Base-by-base conservation (phyloP, 305 asterid species). In the Rubia balearica region DNA sequence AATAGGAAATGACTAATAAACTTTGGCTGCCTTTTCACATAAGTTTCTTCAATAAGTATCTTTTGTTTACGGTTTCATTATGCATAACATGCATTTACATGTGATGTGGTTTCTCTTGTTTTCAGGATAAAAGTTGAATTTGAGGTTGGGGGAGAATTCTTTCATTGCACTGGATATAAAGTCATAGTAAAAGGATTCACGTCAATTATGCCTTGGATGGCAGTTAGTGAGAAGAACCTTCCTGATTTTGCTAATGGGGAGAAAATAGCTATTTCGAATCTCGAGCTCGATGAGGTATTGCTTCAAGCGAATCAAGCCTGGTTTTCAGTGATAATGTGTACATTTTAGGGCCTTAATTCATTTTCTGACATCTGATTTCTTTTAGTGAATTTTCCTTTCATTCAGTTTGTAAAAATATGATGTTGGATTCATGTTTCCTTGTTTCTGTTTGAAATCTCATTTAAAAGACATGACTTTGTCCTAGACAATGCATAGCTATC, bases 161-260 rank as follows among this genome's bases (percentile, higher is more conserved):
- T 91, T 77, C 84, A 88, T 70, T 88, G 89, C 70, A 78, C 82
- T 77, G 97, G 97, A 68, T 91, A 86, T 74, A 88, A 74, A 62
- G 91, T 87, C 76, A 77, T 60, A 12, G 75, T 73, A 71, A 88
- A 86, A 73, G 96, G 96, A 78, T 91, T 91, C 81, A 89, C 96
- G 38, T 80, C 96, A 49, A 83, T 91, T 71, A 91, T 91, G 96
- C 95, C 97, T 55, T 91, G 97, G 97, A 80, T 88, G 86, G 95
- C 96, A 67, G 85, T 91, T 61, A 71, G 75, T 16, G 96, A 88
- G 82, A 89, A 78, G 73, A 85, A 84, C 72, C 84, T 89, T 73
- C 97, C 97, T 27, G 84, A 81, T 73, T 91, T 91, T 71, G 65
- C 79, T 67, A 79, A 83, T 81, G 90, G 88, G 75, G 83, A 91